Evolutionary conservation across 23 red algal species (phyloP), one percentile per base, ranked within the genome.

Genomic region (Cyanidioschyzon merolae): DNA sequence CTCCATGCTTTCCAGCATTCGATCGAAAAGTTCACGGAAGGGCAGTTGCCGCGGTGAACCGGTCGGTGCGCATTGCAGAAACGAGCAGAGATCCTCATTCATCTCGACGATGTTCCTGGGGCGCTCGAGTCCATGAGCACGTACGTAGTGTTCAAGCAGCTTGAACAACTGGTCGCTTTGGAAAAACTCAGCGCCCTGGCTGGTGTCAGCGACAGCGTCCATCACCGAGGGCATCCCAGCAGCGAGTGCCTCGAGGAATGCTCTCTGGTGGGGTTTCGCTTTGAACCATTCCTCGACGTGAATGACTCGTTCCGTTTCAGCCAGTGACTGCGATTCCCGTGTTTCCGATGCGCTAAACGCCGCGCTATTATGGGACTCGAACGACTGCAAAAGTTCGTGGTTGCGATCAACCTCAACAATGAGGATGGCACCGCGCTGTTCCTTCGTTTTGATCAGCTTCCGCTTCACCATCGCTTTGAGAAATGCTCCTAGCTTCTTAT

Each of bases 401-500:
- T 40, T 34, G 24, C 78, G 39, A 30, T 81, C 68, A 18, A 81
- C 68, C 15, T 67, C 68, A 1, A 57, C 36, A 2, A 81, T 37
- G 38, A 71, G 78, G 39, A 81, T 58, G 39, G 40, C 58, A 35
- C 78, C 78, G 15, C 68, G 59, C 38, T 71, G 58, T 50, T 81
- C 78, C 32, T 81, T 81, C 30, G 59, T 41, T 81, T 59, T 81
- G 51, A 67, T 71, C 78, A 81, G 34, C 41, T 59, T 81, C 1
- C 78, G 40, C 25, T 81, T 81, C 1, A 50, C 59, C 7, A 81
- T 40, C 38, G 58, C 68, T 50, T 81, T 81, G 58, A 81, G 59
- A 57, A 81, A 81, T 1, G 35, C 78, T 36, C 78, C 78, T 50
- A 81, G 59, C n/a, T 81, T 81, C 38, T 81, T 81, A 40, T 63